These are phyloP conservation scores for Dipodascus albidus DNA, from an alignment of 805 yeast species.

Conservation along the genomic window DNA sequence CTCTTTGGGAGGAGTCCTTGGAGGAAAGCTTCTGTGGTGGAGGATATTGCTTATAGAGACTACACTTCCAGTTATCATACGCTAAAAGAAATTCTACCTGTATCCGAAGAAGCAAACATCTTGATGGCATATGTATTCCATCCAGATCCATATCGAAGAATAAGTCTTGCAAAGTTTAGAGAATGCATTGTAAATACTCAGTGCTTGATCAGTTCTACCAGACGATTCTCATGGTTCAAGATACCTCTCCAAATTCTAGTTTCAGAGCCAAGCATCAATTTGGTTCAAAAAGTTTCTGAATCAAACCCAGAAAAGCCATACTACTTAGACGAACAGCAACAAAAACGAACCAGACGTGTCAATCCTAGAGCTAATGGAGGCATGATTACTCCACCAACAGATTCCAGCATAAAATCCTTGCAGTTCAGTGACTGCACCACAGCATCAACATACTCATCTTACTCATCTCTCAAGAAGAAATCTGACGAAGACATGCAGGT, in stretches of 20 bases:
- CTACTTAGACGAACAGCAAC: not conserved
- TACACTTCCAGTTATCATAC: conserved; percentile 45
- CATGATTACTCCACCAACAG: not conserved
- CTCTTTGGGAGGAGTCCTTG: conserved; percentile 84
- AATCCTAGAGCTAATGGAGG: not conserved
- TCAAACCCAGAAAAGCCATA: not conserved
- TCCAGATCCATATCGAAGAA: not conserved
- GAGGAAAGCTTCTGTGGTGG: conserved; percentile 59
- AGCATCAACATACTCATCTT: not conserved
- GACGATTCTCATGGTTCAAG: conserved; percentile 1
- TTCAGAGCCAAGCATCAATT: not conserved
- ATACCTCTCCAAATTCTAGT: not conserved
- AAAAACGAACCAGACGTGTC: not conserved
- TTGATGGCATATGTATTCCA: not conserved
- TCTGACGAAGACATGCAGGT: conserved; percentile 1
- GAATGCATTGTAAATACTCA: not conserved
- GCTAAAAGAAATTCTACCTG: conserved; percentile 57
- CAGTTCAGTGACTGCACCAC: conserved; percentile 1
- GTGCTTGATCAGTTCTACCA: not conserved
- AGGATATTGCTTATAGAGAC: conserved; percentile 54
- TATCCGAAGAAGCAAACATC: conserved; percentile 42
- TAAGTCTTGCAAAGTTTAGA: not conserved
- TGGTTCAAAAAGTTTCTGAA: not conserved
- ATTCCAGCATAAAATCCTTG: not conserved
- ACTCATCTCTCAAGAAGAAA: not conserved